Base-by-base conservation (phyloP, 2,329 filamentous ascomycete species). In the Trichoderma endophyticum region DNA sequence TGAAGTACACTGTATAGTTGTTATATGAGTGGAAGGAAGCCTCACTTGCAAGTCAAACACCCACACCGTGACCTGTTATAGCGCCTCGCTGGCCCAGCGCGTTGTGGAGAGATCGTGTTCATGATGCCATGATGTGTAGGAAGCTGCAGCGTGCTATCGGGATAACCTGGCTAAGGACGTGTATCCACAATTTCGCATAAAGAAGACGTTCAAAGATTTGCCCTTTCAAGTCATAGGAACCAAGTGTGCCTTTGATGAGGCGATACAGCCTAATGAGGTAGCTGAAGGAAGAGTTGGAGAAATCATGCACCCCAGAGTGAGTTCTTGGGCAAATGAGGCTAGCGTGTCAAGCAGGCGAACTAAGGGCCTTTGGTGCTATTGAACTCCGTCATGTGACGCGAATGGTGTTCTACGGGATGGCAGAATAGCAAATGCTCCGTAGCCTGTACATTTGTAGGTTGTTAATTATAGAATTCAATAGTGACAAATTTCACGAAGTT, bases 1-100 rank as follows among this genome's bases (percentile, higher is more conserved):
- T 11, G 3, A 21, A 24, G 15, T 18, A n/a, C 15, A 2, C 0
- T 7, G n/a, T n/a, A 1, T 6, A 8, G 4, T 14, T 8, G 24
- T 14, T 1, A 36, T 21, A 34, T 28, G 15, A 34, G 18, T 43
- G 39, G 7, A n/a, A 9, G 39, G 36, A 51, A 34, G 54, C 9
- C 70, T 68, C 57, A 72, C 70, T 72, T 72, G 70, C 70, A 72
- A 14, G 63, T 72, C 26, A 68, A 63, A 32, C 70, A 72, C 12
- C 70, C 70, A 18, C 36, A 63, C 7, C 64, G 59, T 36, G 70
- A 72, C 43, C 70, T 60, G 54, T 67, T 72, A 26, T 72, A 39
- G 32, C 57, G 70, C 15, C 70, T 34, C 7, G 30, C n/a, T 0
- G 57, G 32, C 14, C 56, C 70, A 32, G 43, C 36, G 34, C 57